Conservation (phyloP, 2,329 filamentous ascomycete genomes). For the Epichloe coenophiala region DNA sequence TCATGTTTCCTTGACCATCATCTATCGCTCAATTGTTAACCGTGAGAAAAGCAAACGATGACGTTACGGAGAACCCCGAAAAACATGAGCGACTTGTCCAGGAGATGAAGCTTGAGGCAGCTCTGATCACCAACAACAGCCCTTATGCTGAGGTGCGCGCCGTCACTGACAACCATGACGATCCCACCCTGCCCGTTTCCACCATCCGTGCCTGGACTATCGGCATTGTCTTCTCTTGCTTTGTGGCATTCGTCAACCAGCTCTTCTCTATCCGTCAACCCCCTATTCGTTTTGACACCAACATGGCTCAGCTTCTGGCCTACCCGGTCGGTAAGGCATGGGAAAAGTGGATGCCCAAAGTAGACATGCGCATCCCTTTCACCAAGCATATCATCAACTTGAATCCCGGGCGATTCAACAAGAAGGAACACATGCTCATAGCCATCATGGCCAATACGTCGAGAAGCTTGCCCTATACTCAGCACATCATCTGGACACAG, state of each 20-base stretch:
- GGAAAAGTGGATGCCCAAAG: constrained; percentile 37
- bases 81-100: constrained; percentile 33
- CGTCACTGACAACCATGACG: constrained; percentile 42
- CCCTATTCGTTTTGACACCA: constrained; percentile 37
- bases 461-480: constrained; percentile 38
- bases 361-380: constrained; percentile 30
- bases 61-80: constrained; percentile 29
- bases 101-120: constrained; percentile 42
- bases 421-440: constrained; percentile 49
- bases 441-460: constrained; percentile 49
- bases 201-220: constrained; percentile 43
- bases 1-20: too few relatives aligned
- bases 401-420: constrained; percentile 43
- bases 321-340: constrained; percentile 39
- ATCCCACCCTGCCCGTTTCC: constrained; percentile 32
- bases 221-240: constrained; percentile 33
- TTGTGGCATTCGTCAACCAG: constrained; percentile 40
- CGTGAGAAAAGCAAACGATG: constrained; percentile 30
- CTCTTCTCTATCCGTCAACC: constrained; percentile 45
- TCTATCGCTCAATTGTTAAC: constrained; percentile 9
- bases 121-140: constrained; percentile 40
- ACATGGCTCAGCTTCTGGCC: constrained; percentile 42
- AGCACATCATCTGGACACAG: constrained; percentile 42
- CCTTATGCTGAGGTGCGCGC: constrained; percentile 45
- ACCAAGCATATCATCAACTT: constrained; percentile 24